Base-by-base conservation (phyloP, 2,329 filamentous ascomycete species). In the Aurifilum marmelostoma region DNA sequence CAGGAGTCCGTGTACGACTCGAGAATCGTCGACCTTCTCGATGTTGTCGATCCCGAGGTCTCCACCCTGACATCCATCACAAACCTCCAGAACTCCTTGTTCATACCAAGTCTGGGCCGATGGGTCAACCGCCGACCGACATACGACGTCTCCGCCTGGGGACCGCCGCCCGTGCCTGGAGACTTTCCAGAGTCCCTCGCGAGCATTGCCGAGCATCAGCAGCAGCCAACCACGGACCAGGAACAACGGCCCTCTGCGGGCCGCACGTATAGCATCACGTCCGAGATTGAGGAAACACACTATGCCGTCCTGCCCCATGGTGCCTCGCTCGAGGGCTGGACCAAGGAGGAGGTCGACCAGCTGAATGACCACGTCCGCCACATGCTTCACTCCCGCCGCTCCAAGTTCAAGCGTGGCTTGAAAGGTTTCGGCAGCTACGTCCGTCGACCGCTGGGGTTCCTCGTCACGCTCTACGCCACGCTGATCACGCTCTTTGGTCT, bases 31-130 rank as follows among this genome's bases (percentile, higher is more conserved):
- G 75, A 77, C 65, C 73, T 77, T 34, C 70, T 77, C 7, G 76
- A 77, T 67, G 75, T 75, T n/a, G 71, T 77, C 58, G 93, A 97
- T 74, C 92, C 93, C 56, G 92, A 97, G 80, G 89, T 97, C 3
- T 89, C 92, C 47, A 93, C 93, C 0, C 82, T 97, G 3, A 93
- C 92, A 0, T 95, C 92, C 18, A 85, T 97, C 12, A 97, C 92
- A 58, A 97, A 97, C 75, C 90, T 97, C 27, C 93, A 97, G 75
- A 97, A 97, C 77, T 96, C 93, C 0, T 87, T 97, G 12, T 97
- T 97, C 79, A 83, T 97, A 1, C 93, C 93, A 0, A 90, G 94
- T 72, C 83, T 97, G n/a, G 93, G 93, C 54, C 83, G 84, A 69
- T 89, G 88, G 74, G 74, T 97, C 63, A 96, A 97, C 75, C 87